Base-by-base conservation (phyloP, 257 asterid species). In the Fraxinus pennsylvanica region DNA sequence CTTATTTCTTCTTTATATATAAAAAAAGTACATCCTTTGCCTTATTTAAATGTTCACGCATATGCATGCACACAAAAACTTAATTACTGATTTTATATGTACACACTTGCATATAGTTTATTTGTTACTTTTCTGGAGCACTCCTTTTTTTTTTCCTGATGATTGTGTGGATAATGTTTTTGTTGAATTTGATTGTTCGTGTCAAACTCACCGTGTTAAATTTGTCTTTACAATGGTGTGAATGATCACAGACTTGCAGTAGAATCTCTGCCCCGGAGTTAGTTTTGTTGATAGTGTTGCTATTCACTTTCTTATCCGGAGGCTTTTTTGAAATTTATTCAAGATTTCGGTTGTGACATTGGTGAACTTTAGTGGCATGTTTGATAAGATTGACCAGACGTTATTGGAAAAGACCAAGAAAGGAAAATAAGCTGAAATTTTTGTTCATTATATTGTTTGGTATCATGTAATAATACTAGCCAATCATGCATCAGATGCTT, bases 271-370 rank as follows among this genome's bases (percentile, higher is more conserved):
- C 59, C 32, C 41, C 9, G 39, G 76, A 52, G 65, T 72, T 69
- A 35, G 67, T 75, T 72, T 72, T 76, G 78, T 38, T 47, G 45
- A 63, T 3, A n/a, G 78, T 65, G 9, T 77, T 52, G 72, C 75
- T 47, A 76, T 43, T 76, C 74, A 15, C 75, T 74, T 74, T 30
- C 47, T 52, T 80, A 69, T 57, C 25, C 41, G 65, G 71, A 66
- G 71, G 59, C 33, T 8, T n/a, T 36, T 22, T 22, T 30, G 45
- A 27, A 57, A 8, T 68, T 68, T 21, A 9, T 54, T 73, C 70
- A 39, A 78, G 81, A 54, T 63, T 47, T 36, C 38, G 47, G 71
- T 45, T 63, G 68, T 82, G 80, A 71, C 75, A 74, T 70, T 65
- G 41, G 45, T 21, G 72, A 50, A 29, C 75, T 77, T 68, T 9